A percentile compares a stretch with the other conserved stretches of the same genome.
phyloP scores from a whole-genome alignment of 2,329 filamentous ascomycete genomes.

The Pyrenochaeta sp. region DNA sequence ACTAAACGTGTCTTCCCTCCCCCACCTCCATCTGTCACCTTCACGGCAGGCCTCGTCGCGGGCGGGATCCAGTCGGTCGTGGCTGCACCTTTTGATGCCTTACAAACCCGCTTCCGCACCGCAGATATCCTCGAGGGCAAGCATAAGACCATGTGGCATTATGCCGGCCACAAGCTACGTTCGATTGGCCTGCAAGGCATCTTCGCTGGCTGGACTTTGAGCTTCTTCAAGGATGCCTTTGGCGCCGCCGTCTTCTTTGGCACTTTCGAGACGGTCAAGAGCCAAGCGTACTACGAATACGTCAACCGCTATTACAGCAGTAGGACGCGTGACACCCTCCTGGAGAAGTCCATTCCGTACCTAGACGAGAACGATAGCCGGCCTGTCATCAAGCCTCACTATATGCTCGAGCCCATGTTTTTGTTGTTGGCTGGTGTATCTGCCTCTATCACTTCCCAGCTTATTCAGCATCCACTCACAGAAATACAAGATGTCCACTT shows the following conservation, averaged over 20 bases:
- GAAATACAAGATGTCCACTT: conserved; percentile 78
- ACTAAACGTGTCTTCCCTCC: conserved; percentile 75
- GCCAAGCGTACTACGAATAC: conserved; percentile 75
- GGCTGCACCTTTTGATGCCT: conserved; percentile 77
- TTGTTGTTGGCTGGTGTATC: conserved; percentile 73
- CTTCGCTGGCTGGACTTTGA: conserved; percentile 76
- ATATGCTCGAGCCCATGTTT: conserved; percentile 77
- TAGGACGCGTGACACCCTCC: conserved; percentile 41
- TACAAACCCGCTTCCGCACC: conserved; percentile 76
- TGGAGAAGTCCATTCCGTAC: conserved; percentile 30
- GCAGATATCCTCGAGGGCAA: conserved; percentile 66
- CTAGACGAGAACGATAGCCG: conserved; percentile 39
- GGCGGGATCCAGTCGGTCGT: conserved; percentile 75
- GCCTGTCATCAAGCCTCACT: conserved; percentile 74
- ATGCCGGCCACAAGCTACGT: conserved; percentile 71
- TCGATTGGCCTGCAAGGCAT: conserved; percentile 77
- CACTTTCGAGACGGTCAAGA: conserved; percentile 79
- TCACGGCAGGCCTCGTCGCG: conserved; percentile 74
- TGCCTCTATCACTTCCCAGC: conserved; percentile 73
- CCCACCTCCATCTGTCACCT: conserved; percentile 69
- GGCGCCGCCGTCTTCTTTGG: conserved; percentile 78
- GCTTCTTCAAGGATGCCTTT: conserved; percentile 73
- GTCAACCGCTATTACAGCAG: conserved; percentile 72
- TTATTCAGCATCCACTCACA: conserved; percentile 74
- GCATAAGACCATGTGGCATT: conserved; percentile 76